phyloP scores from a whole-genome alignment of 371 early-diverging fungal species.

The Encephalitozoon intestinalis region DNA sequence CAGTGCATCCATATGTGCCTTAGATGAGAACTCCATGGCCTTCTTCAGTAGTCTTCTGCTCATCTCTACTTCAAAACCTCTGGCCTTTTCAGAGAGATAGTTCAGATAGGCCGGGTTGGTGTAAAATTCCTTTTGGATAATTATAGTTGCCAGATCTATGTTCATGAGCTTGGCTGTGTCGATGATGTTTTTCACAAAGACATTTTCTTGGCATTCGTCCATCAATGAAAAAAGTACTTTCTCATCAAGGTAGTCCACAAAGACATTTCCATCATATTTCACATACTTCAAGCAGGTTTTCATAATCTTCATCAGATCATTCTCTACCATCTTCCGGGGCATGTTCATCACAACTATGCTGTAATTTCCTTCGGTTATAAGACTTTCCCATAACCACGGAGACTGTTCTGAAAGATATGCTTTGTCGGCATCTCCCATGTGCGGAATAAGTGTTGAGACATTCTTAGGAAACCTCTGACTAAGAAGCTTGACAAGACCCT shows the following conservation, averaged over 20 bases:
- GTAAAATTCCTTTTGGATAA: neutral
- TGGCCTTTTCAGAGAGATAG: neutral
- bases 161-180: neutral
- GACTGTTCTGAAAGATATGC: neutral
- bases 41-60: neutral
- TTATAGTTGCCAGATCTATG: neutral
- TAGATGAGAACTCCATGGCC: neutral
- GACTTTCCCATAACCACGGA: neutral
- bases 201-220: neutral
- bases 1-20: neutral
- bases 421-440: neutral
- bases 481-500: neutral
- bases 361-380: constrained; percentile 1
- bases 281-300: constrained; percentile 3
- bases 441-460: neutral
- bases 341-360: neutral
- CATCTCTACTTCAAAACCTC: neutral
- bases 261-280: constrained; percentile 4
- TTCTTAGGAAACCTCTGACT: neutral
- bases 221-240: neutral
- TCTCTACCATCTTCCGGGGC: neutral
- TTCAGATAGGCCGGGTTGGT: neutral
- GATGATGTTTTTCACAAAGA: neutral
- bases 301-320: constrained; percentile 4
- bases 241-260: neutral